Evolutionary conservation across 2,329 filamentous ascomycete genomes (phyloP), one percentile per base, ranked within the genome.

Genomic region (Sclerotinia spermophila): DNA sequence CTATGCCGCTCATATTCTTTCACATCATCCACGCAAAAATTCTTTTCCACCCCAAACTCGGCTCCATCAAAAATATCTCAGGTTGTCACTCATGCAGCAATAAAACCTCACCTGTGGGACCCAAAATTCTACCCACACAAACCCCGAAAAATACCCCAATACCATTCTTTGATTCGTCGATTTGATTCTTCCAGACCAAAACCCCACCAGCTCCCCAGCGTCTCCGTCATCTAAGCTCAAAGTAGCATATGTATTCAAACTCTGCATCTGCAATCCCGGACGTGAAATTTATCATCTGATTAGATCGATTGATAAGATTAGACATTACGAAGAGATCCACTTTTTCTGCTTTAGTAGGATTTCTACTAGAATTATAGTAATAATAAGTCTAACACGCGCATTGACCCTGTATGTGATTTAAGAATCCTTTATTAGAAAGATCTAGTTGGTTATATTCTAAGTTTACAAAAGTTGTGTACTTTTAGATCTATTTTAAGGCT

Each of bases 301-400:
- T 70, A 70, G 68, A 70, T 70, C 56, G 66, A 68, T 68, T 60
- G 68, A 69, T 69, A 70, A 70, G 68, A 69, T 69, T 66, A 66
- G 24, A 6, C 27, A n/a, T 68, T 51, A 21, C 55, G 55, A 48
- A 38, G 4, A 19, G 24, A 40, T 44, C 64, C 48, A 53, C 35
- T 56, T 27, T 48, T 7, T n/a, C 17, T 40, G 44, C n/a, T n/a
- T 30, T 59, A 38, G 21, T 11, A 0, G 11, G 1, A 15, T 35
- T 35, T 59, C 15, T 33, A 21, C 56, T 24, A 21, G 56, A 59
- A 59, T 59, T 33, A 10, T 17, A 38, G 21, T 17, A 58, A 38
- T 21, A 35, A 15, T n/a, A n/a, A n/a, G n/a, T n/a, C n/a, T n/a
- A n/a, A n/a, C n/a, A n/a, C n/a, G n/a, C n/a, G n/a, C n/a, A n/a